These are phyloP conservation scores for Sicyos baderoa DNA, from an alignment of 306 rosid species.

Conservation along the genomic window DNA sequence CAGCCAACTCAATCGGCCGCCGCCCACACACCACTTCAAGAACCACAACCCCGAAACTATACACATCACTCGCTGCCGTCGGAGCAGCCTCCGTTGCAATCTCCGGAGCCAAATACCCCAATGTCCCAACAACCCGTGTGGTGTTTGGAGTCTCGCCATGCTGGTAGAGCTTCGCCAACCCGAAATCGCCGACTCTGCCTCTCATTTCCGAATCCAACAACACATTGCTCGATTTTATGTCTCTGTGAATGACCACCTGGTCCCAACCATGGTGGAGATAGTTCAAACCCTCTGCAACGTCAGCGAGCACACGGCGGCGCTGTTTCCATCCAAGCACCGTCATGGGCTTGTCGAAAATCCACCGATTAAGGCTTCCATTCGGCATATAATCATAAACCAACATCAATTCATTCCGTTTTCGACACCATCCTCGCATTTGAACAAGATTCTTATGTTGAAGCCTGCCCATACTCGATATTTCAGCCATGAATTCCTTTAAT, in stretches of 20 bases:
- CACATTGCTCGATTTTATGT: constrained; percentile 71
- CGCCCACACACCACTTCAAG: constrained; percentile 85
- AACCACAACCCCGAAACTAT: constrained; percentile 77
- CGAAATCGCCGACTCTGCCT: constrained; percentile 79
- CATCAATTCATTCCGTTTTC: constrained; percentile 59
- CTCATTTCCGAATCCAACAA: constrained; percentile 66
- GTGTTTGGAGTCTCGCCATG: constrained; percentile 83
- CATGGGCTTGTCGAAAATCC: constrained; percentile 55
- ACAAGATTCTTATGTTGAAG: constrained; percentile 81
- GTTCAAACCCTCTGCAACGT: constrained; percentile 77
- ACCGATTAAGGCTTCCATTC: constrained; percentile 64
- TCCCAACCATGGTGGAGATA: constrained; percentile 94
- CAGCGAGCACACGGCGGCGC: constrained; percentile 56
- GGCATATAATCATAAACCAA: constrained; percentile 89
- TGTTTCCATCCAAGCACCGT: constrained; percentile 43
- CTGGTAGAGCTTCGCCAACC: constrained; percentile 74
- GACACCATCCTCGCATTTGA: constrained; percentile 91
- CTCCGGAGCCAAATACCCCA: constrained; percentile 89
- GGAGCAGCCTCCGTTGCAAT: constrained; percentile 52
- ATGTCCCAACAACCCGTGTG: constrained; percentile 77
- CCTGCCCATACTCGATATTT: constrained; percentile 86
- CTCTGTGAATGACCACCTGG: constrained; percentile 76
- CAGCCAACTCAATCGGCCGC: constrained; percentile 50
- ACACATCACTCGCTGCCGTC: constrained; percentile 72
- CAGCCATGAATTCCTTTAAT: constrained; percentile 85